phyloP scores from a whole-genome alignment of 352 stramenopile species.

The Sclerospora graminicola region DNA sequence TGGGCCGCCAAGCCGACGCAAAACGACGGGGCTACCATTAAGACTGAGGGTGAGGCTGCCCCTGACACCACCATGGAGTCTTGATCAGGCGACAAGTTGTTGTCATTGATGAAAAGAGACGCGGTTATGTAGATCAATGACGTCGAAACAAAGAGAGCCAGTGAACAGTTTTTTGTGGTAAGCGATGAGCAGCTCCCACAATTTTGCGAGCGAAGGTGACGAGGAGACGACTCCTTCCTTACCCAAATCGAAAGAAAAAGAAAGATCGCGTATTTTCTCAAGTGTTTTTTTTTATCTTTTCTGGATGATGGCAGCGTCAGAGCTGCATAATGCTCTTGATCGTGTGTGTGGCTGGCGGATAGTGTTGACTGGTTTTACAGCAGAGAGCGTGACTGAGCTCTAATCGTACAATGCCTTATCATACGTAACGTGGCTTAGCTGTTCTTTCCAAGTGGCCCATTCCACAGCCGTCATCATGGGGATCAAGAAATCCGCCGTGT shows the following conservation, averaged over 20 bases:
- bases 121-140: conserved; percentile 17
- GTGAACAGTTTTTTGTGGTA: conserved; percentile 20
- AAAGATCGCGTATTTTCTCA: conserved; percentile 29
- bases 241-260: conserved; percentile 32
- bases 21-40: conserved; percentile 13
- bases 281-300: conserved; percentile 26
- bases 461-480: conserved; percentile 76
- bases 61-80: conserved; percentile 24
- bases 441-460: conserved; percentile 78
- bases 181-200: conserved; percentile 14
- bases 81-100: conserved; percentile 15
- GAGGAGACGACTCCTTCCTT: conserved; percentile 10
- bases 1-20: conserved; percentile 73
- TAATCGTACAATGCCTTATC: conserved; percentile 77
- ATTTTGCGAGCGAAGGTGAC: conserved; percentile 13
- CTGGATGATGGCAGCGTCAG: conserved; percentile 14
- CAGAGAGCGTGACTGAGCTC: conserved; percentile 6
- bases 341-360: no score
- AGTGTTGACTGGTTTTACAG: background rate
- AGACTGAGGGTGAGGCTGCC: conserved; percentile 11
- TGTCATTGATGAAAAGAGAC: conserved; percentile 11
- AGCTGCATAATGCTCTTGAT: background rate
- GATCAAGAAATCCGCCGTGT: conserved; percentile 65
- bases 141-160: conserved; percentile 14
- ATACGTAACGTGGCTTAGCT: conserved; percentile 62